Evolutionary conservation across 1,284 basidiomycete species (phyloP), one percentile per base, ranked within the genome.

Genomic region (Cryptococcus wingfieldii): DNA sequence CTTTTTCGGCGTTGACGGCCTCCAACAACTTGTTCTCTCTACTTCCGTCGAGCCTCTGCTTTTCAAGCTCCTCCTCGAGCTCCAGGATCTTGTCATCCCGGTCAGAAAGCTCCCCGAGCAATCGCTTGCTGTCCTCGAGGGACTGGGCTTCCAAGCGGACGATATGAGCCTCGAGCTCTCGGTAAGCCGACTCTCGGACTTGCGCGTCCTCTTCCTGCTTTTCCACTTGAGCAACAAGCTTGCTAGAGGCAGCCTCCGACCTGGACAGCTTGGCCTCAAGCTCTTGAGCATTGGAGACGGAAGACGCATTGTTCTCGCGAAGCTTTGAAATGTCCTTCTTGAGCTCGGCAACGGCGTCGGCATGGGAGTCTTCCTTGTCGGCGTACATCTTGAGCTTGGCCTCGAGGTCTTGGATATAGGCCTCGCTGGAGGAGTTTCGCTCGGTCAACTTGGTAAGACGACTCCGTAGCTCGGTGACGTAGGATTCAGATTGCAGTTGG

Each of bases 331-430:
- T 80, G 76, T 98, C 93, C 61, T 87, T 86, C 71, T 85, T 87
- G 53, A 98, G 81, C 59, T 94, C 90, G 16, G 80, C 81, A 66
- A 95, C 82, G 2, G 87, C 86, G 64, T 87, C 86, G 55, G 83
- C 86, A 12, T 89, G 89, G 10, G 83, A 82, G 41, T 88, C 78
- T 19, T 86, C 86, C 4, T 83, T 84, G 65, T 94, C 90, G 63
- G 91, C 85, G 64, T 87, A 87, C 2, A 81, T 77, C 75, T 88
- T 90, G 71, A 98, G 84, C 75, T 90, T 90, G 63, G 87, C 84
- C 75, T 98, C 94, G 28, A 98, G 80, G 71, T 97, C 93, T 47
- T 85, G 87, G 27, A 97, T 87, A 74, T 98, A 97, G 1, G 86
- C 87, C 81, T 98, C 94, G 28, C 90, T 92, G 0, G 91, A 89